A percentile compares a stretch with the other conserved stretches of the same genome.
These are phyloP conservation scores for Pseudogymnoascus sp. DNA, from an alignment of 2,329 filamentous ascomycete species.

Conservation along the genomic window DNA sequence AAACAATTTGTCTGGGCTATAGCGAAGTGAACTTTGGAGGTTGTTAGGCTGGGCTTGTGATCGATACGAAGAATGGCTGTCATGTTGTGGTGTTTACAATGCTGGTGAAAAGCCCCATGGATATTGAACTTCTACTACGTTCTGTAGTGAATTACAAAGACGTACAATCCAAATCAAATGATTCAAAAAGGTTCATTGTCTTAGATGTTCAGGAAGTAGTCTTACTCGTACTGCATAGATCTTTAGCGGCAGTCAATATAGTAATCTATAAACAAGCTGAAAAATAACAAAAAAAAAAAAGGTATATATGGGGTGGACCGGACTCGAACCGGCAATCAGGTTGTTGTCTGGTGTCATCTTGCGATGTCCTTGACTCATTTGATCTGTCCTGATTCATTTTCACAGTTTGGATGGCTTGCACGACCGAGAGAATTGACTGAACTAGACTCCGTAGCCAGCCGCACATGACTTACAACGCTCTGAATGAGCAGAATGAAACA, in stretches of 20 bases:
- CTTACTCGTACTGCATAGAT: not conserved
- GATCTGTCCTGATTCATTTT: not conserved
- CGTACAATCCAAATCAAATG: not conserved
- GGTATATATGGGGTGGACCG: not conserved
- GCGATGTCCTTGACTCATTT: not conserved
- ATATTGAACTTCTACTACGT: not conserved
- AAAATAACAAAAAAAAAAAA: not conserved
- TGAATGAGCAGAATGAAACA: not conserved
- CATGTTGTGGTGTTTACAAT: not conserved
- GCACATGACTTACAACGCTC: not conserved
- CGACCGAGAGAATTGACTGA: not conserved
- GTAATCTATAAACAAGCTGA: not conserved
- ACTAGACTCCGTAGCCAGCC: not conserved
- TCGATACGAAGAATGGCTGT: not conserved
- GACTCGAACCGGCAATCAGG: not conserved
- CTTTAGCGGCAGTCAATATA: not conserved
- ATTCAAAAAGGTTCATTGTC: not conserved
- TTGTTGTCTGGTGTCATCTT: not conserved
- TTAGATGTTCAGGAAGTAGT: not conserved
- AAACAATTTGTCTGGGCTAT: not conserved
- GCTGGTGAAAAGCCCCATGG: not conserved
- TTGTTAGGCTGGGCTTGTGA: not conserved
- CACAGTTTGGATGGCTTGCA: not conserved
- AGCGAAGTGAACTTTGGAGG: not conserved
- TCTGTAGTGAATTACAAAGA: not conserved